Base-by-base conservation (phyloP, 176 grass and related monocot species). In the Cymbopogon citratus region DNA sequence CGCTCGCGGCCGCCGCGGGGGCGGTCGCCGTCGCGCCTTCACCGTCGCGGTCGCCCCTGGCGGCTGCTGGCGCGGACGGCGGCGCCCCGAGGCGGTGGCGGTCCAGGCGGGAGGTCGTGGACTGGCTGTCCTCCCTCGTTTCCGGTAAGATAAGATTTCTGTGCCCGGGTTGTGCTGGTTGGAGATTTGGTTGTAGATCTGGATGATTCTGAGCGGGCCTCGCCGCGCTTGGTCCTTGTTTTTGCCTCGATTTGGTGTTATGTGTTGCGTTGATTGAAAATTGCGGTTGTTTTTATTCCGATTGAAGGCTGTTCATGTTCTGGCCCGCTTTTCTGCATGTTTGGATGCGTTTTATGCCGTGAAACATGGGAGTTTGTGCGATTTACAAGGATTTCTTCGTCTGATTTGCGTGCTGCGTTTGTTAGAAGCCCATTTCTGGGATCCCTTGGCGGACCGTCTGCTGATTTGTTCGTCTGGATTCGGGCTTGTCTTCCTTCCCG, bases 41-140 rank as follows among this genome's bases (percentile, higher is more conserved):
- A 0, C 87, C 84, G 56, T 80, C 85, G 6, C 70, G 31, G 72
- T 87, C 83, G 29, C 84, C 86, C 34, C 13, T 66, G 74, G 69
- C 69, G 63, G 85, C 60, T 54, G 74, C 80, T 27, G 73, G 33
- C 16, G 79, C 62, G 9, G 75, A 74, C 66, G 77, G 61, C 78
- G 66, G 46, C 51, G 40, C 75, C 1, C 86, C 82, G 23, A 77
- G 89, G 70, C 89, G 85, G 81, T 98, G 90, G 95, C 86, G 92
- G 81, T 92, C 95, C 7, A 83, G 95, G 81, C 79, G 95, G 61
- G 95, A 98, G 90, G 92, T 98, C 57, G 83, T 98, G 64, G 95
- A 98, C 52, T 98, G 95, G 92, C 78, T 98, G 15, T 91, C 90
- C 26, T 94, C 95, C 18, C 74, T 94, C 52, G 90, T 94, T 25